phyloP scores from a whole-genome alignment of 148 eudicot species.

The Diospyros lotus region DNA sequence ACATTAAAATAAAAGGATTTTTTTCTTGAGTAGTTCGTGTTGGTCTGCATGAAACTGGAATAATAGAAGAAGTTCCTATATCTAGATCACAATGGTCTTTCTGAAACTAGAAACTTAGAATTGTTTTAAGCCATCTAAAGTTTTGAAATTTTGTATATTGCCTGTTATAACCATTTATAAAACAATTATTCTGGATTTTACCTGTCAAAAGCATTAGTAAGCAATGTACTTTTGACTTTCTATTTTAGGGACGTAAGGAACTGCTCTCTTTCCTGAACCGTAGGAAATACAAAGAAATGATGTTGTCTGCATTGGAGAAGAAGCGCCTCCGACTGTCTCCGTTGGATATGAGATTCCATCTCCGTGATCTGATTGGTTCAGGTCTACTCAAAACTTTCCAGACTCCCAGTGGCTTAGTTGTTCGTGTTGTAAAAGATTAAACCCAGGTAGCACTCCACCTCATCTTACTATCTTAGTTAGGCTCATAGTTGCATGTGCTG shows the following conservation, averaged over 20 bases:
- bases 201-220: too few species aligned
- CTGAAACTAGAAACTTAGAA: neutral
- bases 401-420: slow-evolving; percentile 79
- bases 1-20: neutral
- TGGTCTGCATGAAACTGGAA: neutral
- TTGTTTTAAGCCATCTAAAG: neutral
- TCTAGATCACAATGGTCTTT: too few species aligned
- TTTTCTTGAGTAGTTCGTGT: neutral
- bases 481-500: too few species aligned
- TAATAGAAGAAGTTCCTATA: too few species aligned
- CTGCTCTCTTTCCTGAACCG: slow-evolving; percentile 71
- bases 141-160: neutral
- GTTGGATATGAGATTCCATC: slow-evolving; percentile 90
- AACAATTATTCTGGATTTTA: neutral
- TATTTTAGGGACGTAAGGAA: slow-evolving; percentile 82
- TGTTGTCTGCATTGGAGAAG: slow-evolving; percentile 76
- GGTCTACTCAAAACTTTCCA: slow-evolving; percentile 75
- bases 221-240: neutral
- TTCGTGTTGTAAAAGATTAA: slow-evolving; percentile 31
- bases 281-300: slow-evolving; percentile 92
- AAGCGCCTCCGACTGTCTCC: slow-evolving; percentile 71
- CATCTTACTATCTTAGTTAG: too few species aligned
- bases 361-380: slow-evolving; percentile 86
- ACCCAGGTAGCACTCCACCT: too few species aligned
- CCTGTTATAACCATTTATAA: neutral